Evolutionary conservation across 805 yeast species (phyloP).

Genomic region (Candida wancherniae): DNA sequence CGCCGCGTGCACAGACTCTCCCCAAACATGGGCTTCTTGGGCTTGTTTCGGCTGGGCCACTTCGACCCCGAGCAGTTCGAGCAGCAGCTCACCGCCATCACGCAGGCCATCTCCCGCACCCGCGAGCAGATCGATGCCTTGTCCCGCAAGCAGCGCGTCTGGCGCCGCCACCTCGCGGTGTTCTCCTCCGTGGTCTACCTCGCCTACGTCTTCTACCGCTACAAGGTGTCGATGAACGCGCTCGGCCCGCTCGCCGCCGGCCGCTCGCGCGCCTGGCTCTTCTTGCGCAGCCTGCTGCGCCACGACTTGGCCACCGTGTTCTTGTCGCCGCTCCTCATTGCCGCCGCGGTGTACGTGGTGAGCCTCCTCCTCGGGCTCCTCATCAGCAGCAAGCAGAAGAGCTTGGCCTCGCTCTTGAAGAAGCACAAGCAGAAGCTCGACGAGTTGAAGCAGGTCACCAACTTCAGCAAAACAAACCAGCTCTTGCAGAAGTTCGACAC

Average conservation of each 20-base stretch:
- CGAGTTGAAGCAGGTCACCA: constrained; percentile 65
- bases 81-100: constrained; percentile 34
- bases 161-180: constrained; percentile 15
- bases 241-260: constrained; percentile 13
- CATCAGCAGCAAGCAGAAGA: constrained; percentile 19
- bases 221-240: constrained; percentile 12
- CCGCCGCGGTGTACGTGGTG: constrained; percentile 16
- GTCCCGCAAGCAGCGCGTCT: constrained; percentile 15
- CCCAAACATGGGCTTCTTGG: constrained; percentile 14
- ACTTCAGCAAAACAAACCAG: constrained; percentile 72
- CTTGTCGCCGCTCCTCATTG: constrained; percentile 22
- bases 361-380: constrained; percentile 17
- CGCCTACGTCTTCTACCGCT: constrained; percentile 19
- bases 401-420: constrained; percentile 29
- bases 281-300: constrained; percentile 23
- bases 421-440: constrained; percentile 54
- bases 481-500: constrained; percentile 53
- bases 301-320: constrained; percentile 16
- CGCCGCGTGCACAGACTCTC: not conserved
- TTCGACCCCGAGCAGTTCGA: constrained; percentile 44
- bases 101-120: constrained; percentile 28
- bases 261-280: constrained; percentile 19
- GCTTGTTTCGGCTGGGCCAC: constrained; percentile 17
- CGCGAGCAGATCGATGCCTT: constrained; percentile 20
- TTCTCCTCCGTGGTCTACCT: constrained; percentile 21